Conservation (phyloP, 2,329 filamentous ascomycete species). For the Simplicillium sp. region DNA sequence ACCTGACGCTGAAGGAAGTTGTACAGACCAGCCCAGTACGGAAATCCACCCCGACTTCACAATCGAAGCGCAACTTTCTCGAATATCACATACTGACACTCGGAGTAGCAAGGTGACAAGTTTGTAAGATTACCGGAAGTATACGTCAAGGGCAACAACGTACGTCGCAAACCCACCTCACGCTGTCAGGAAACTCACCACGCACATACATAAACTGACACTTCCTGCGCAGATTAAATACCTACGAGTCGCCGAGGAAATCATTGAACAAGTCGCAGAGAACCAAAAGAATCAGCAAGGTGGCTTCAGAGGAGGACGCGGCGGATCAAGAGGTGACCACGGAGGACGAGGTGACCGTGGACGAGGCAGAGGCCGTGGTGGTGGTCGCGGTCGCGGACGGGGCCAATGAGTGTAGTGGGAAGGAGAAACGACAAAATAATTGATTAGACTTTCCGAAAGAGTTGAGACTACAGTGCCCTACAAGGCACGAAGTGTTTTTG, state of each 20-base stretch:
- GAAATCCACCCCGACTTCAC: constrained; percentile 1
- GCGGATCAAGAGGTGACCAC: constrained; percentile 50
- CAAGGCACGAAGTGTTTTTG: no score
- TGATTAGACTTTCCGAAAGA: constrained; percentile 4
- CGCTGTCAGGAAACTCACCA: not conserved
- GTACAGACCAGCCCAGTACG: constrained; percentile 82
- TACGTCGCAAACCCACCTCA: constrained; percentile 33
- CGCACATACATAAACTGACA: not conserved
- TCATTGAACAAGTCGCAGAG: constrained; percentile 89
- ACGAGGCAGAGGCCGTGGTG: constrained; percentile 35
- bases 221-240: constrained; percentile 78
- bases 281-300: constrained; percentile 67
- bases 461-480: no score
- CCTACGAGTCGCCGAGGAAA: constrained; percentile 89
- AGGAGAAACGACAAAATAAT: constrained; percentile 5
- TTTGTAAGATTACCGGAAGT: constrained; percentile 89
- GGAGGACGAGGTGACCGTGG: constrained; percentile 46
- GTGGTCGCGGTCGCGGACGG: constrained; percentile 29
- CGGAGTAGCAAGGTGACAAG: constrained; percentile 70
- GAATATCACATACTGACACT: not conserved
- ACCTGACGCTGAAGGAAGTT: constrained; percentile 92
- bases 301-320: constrained; percentile 56
- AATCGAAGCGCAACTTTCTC: no score
- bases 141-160: constrained; percentile 96
- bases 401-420: constrained; percentile 15